These are phyloP conservation scores for Xylaria sp. DNA, from an alignment of 2,329 filamentous ascomycete species.

Conservation along the genomic window DNA sequence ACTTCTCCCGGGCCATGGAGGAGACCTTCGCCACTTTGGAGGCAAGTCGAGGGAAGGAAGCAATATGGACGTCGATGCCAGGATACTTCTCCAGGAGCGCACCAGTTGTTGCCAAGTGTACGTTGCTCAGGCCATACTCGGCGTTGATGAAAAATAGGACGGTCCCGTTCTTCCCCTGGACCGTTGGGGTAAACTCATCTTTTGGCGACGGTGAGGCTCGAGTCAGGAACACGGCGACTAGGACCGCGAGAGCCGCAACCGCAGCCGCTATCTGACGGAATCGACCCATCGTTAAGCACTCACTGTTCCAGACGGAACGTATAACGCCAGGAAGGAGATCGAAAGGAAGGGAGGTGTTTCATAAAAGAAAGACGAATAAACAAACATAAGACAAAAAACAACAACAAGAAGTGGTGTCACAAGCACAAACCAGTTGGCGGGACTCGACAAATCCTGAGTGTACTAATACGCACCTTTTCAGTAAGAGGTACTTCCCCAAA, in stretches of 20 bases:
- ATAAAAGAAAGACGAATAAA: not conserved
- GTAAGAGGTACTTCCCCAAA: not conserved
- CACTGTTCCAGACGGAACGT: constrained; percentile 4
- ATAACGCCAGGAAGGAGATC: not conserved
- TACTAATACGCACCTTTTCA: constrained; percentile 9
- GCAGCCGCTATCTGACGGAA: constrained; percentile 19
- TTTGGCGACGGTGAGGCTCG: constrained; percentile 3
- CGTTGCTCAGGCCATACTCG: constrained; percentile 40
- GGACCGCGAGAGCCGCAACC: constrained; percentile 20
- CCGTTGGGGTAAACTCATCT: constrained; percentile 11
- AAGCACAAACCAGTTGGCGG: not conserved
- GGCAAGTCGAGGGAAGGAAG: constrained; percentile 34
- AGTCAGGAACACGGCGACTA: constrained; percentile 23
- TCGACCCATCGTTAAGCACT: constrained; percentile 24
- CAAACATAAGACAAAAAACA: not conserved
- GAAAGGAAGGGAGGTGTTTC: not conserved
- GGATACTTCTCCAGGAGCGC: constrained; percentile 38
- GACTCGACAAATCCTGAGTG: constrained; percentile 17
- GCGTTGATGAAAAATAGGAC: constrained; percentile 38
- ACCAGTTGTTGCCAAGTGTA: constrained; percentile 37
- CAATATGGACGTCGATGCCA: constrained; percentile 37
- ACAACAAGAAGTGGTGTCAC: constrained; percentile 6
- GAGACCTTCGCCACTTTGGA: constrained; percentile 32
- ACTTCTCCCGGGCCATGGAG: constrained; percentile 22
- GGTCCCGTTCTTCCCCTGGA: constrained; percentile 38